These are phyloP conservation scores for Diaporthe sp. DNA, from an alignment of 2,329 filamentous ascomycete genomes.

Conservation along the genomic window DNA sequence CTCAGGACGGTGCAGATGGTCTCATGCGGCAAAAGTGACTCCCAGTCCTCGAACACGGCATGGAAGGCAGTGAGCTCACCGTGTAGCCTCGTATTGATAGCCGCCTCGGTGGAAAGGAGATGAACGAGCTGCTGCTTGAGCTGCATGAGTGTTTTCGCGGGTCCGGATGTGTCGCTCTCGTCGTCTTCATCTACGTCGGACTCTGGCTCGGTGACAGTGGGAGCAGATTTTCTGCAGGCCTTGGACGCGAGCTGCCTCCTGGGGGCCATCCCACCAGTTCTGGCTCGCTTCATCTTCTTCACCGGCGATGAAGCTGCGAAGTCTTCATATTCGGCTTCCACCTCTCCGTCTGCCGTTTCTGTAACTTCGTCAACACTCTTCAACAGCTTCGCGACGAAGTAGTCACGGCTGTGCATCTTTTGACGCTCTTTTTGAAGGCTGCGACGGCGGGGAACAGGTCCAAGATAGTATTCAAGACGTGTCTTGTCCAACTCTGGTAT, in stretches of 20 bases:
- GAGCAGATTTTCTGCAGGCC: slow-evolving; percentile 46
- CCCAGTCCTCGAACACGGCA: slow-evolving; percentile 59
- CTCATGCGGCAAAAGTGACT: slow-evolving; percentile 63
- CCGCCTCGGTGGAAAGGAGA: slow-evolving; percentile 60
- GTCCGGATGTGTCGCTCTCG: slow-evolving; percentile 34
- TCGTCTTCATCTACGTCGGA: slow-evolving; percentile 41
- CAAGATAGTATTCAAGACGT: slow-evolving; percentile 53
- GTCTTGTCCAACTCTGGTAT: slow-evolving; percentile 49
- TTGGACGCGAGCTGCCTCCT: slow-evolving; percentile 50
- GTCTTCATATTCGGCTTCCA: slow-evolving; percentile 51
- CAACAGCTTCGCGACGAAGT: slow-evolving; percentile 61
- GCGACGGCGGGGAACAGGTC: slow-evolving; percentile 32
- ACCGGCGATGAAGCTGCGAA: not conserved
- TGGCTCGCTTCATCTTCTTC: not conserved
- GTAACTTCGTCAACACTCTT: slow-evolving; percentile 45
- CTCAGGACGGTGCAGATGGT: slow-evolving; percentile 69
- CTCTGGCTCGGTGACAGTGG: slow-evolving; percentile 37
- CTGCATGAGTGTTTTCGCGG: slow-evolving; percentile 51
- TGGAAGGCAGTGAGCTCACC: slow-evolving; percentile 60
- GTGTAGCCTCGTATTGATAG: slow-evolving; percentile 58
- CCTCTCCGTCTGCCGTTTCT: slow-evolving; percentile 50
- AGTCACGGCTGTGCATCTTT: slow-evolving; percentile 52
- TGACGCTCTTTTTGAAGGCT: slow-evolving; percentile 49
- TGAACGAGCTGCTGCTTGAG: slow-evolving; percentile 64
- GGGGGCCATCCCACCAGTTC: slow-evolving; percentile 40